phyloP scores from a whole-genome alignment of 768 basidiomycete species.

The Trametes maxima region DNA sequence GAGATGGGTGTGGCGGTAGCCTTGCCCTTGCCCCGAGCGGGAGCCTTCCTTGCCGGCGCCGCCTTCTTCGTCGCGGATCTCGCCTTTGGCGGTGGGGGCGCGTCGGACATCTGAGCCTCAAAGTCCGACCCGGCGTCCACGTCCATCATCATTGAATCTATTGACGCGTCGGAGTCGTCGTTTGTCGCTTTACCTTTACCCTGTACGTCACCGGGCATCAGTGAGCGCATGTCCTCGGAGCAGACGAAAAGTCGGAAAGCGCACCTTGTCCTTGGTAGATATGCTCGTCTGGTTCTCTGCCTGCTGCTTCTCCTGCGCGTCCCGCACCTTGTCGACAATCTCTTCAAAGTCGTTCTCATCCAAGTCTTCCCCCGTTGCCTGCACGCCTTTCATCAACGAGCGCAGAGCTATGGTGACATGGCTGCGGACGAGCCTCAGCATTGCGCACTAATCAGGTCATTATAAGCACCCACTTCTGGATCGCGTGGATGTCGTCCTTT shows the following conservation, averaged over 20 bases:
- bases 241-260: not conserved
- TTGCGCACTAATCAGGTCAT: not conserved
- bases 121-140: conserved; percentile 63
- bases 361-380: conserved; percentile 61
- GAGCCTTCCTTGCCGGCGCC: conserved; percentile 38
- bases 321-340: conserved; percentile 70
- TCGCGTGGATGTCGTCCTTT: conserved; percentile 95
- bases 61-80: conserved; percentile 36
- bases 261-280: conserved; percentile 48
- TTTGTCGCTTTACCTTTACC: conserved; percentile 47
- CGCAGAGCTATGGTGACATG: conserved; percentile 67
- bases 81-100: conserved; percentile 39
- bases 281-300: conserved; percentile 46
- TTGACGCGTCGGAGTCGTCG: conserved; percentile 55
- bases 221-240: not conserved
- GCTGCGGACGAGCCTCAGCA: conserved; percentile 38
- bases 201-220: not conserved
- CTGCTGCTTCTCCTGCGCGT: conserved; percentile 67
- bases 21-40: conserved; percentile 44
- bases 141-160: conserved; percentile 81
- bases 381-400: conserved; percentile 66
- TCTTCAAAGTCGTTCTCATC: conserved; percentile 80
- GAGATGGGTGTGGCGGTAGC: conserved; percentile 52
- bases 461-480: conserved; percentile 66
- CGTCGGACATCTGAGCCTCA: conserved; percentile 52